phyloP scores from a whole-genome alignment of 2,329 filamentous ascomycete species.

The Pseudocercospora musae region DNA sequence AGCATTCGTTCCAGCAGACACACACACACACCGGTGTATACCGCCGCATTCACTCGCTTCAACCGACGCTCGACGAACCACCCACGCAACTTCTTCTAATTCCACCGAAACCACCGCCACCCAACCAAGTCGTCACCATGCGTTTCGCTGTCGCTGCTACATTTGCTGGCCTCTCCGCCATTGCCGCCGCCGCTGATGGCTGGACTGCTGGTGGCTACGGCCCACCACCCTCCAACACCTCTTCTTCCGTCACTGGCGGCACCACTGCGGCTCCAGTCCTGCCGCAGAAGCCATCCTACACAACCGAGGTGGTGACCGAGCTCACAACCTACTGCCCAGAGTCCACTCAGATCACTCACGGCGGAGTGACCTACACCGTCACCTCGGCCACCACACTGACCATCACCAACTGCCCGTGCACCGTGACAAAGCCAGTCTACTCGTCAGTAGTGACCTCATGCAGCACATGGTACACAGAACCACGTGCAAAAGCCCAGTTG shows the following conservation, averaged over 20 bases:
- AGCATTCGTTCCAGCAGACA: slow-evolving; percentile 16
- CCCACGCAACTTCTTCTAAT: slow-evolving; percentile 1
- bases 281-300: slow-evolving; percentile 13
- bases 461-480: slow-evolving; percentile 24
- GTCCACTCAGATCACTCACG: slow-evolving; percentile 21
- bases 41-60: slow-evolving; percentile 21
- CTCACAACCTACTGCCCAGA: slow-evolving; percentile 23
- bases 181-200: slow-evolving; percentile 10
- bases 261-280: slow-evolving; percentile 8
- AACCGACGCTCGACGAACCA: slow-evolving; percentile 14
- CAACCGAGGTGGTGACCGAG: slow-evolving; percentile 23
- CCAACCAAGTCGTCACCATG: slow-evolving; percentile 18
- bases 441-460: slow-evolving; percentile 23
- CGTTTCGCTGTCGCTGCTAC: slow-evolving; percentile 21
- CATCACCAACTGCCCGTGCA: slow-evolving; percentile 27
- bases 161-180: slow-evolving; percentile 19
- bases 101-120: background rate
- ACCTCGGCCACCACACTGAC: slow-evolving; percentile 26
- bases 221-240: background rate
- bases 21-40: slow-evolving; percentile 10
- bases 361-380: slow-evolving; percentile 22
- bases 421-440: slow-evolving; percentile 25
- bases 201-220: slow-evolving; percentile 3
- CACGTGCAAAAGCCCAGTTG: background rate
- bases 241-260: slow-evolving; percentile 1